Base-by-base conservation (phyloP, 805 yeast species). In the Myxozyma neotropica region DNA sequence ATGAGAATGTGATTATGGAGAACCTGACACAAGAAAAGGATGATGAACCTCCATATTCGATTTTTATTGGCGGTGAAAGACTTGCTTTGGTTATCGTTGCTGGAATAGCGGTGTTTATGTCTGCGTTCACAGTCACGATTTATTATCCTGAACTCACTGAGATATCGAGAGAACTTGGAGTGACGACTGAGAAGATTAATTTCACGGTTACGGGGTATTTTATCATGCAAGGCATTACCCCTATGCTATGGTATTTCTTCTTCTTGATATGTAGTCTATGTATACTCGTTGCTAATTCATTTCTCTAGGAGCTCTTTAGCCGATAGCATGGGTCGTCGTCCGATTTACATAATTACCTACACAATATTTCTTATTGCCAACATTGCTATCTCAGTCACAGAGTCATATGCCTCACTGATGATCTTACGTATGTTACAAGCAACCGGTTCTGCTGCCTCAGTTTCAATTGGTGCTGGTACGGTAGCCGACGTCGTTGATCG, bases 131-230 rank as follows among this genome's bases (percentile, higher is more conserved):
- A 0, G 81, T 85, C 65, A 88, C 95, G 0, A 88, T 89, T 12
- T 90, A 88, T 70, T 86, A 87, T 73, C 96, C 96, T 0, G 89
- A 89, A 0, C 72, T 90, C n/a, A 81, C 85, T 0, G 77, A 79
- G 4, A 74, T 91, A 8, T 81, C 84, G 51, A 64, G 71, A 0
- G 72, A 82, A 23, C 88, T 90, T 67, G 48, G 78, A 45, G 80
- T 86, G 4, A 67, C 83, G 2, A 81, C 81, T 47, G 86, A 83
- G 53, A 73, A 77, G 53, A 83, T 85, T 56, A 87, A 89, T 69
- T 67, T 87, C n/a, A 82, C 94, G 0, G 86, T 91, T 36, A 91
- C 89, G 0, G 84, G 87, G 0, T 90, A 90, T 68, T 78, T 87
- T 43, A 70, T 88, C 10, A 80, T 86, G 55, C 97, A 90, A 73